Conservation (phyloP, 2,329 filamentous ascomycete genomes). For the Alternaria burnsii region DNA sequence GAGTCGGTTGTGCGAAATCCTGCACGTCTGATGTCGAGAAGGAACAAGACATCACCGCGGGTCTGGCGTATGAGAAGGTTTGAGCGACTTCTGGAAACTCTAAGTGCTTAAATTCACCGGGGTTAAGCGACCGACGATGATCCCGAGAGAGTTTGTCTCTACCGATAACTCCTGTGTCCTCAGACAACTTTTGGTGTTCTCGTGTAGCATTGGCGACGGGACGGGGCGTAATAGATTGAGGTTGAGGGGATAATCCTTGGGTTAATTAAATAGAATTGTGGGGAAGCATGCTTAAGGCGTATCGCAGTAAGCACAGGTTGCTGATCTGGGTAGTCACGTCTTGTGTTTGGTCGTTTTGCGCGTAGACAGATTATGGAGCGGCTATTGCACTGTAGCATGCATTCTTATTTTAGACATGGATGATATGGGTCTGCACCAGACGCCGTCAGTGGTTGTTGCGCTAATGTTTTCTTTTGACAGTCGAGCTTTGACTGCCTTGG, state of each 20-base stretch:
- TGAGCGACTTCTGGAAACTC: neutral
- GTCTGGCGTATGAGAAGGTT: slow-evolving; percentile 9
- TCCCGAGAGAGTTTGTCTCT: neutral
- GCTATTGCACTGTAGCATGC: neutral
- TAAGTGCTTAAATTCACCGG: neutral
- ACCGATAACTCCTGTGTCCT: neutral
- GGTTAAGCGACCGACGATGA: neutral
- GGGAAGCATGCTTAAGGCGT: neutral
- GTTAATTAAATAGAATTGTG: slow-evolving; percentile 6
- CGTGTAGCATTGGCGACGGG: neutral
- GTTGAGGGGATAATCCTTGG: neutral
- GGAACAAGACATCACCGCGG: neutral
- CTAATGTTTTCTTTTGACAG: neutral
- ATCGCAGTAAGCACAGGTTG: neutral
- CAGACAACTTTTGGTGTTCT: neutral
- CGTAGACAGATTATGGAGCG: neutral
- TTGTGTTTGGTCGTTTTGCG: too few species aligned
- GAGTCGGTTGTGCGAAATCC: neutral
- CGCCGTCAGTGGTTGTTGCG: neutral
- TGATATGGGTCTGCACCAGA: neutral
- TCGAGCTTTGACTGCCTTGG: neutral
- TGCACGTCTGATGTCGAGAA: neutral
- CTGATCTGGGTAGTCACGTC: neutral
- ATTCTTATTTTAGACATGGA: neutral
- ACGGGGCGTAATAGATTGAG: slow-evolving; percentile 6